Evolutionary conservation across 257 asterid species (phyloP).

Genomic region (Vinca minor): DNA sequence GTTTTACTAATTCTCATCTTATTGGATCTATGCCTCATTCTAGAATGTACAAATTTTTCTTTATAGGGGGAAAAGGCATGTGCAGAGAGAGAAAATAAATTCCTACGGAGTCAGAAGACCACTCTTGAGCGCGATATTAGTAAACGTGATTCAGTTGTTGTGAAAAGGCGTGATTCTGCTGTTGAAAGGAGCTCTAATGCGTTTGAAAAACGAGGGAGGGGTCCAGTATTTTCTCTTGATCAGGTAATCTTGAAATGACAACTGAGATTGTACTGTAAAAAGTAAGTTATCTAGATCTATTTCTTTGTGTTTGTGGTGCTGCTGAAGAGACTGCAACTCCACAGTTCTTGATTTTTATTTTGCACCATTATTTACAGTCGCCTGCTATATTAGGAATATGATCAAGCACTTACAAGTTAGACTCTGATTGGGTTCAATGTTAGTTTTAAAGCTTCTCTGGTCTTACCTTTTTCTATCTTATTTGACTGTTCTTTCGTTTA

Average conservation of each 20-base stretch:
- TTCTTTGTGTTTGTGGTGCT: too few relatives aligned
- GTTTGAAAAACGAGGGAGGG: conserved; percentile 56
- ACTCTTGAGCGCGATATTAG: conserved; percentile 81
- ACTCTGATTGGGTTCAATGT: not conserved
- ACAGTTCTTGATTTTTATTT: too few relatives aligned
- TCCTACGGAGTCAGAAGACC: conserved; percentile 61
- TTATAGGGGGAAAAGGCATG: conserved; percentile 81
- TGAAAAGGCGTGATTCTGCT: conserved; percentile 55
- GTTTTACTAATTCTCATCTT: conserved; percentile 13
- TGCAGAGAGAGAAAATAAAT: conserved; percentile 76
- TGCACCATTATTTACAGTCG: too few relatives aligned
- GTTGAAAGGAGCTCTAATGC: conserved; percentile 52
- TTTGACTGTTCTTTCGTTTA: conserved; percentile 20
- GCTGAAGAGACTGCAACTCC: too few relatives aligned
- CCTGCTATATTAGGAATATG: not conserved
- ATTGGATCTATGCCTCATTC: not conserved
- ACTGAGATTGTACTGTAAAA: not conserved
- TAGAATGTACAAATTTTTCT: conserved; percentile 12
- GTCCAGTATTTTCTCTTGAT: conserved; percentile 39
- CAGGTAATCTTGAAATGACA: conserved; percentile 36
- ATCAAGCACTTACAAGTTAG: not conserved
- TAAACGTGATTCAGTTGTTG: conserved; percentile 58
- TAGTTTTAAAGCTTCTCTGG: not conserved
- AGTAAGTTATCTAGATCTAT: not conserved
- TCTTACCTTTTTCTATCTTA: not conserved